Percentiles rank a stretch among this genome's conserved stretches.
Evolutionary conservation across 2,329 filamentous ascomycete species (phyloP).

Genomic region (Trichoderma cornu-damae): DNA sequence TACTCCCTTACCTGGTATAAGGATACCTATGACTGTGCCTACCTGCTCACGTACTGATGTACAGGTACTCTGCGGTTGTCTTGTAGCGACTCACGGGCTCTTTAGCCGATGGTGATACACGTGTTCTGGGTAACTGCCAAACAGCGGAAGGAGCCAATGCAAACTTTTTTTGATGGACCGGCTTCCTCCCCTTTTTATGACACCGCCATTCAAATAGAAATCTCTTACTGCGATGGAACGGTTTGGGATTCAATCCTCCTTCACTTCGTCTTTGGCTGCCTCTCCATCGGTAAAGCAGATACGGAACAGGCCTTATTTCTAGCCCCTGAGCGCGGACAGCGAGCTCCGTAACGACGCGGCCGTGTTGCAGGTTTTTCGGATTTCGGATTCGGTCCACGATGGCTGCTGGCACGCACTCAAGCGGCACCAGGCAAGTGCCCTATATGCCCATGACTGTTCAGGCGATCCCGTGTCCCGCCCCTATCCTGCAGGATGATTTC

Average conservation of each 20-base stretch:
- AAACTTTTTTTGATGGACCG: neutral
- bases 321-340: neutral
- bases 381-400: constrained; percentile 10
- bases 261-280: neutral
- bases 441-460: constrained; percentile 26
- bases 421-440: constrained; percentile 20
- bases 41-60: no score
- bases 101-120: constrained; percentile 6
- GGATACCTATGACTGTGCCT: no score
- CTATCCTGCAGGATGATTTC: constrained; percentile 24
- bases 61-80: neutral
- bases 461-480: constrained; percentile 22
- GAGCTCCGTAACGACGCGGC: neutral
- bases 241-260: neutral
- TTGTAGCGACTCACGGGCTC: neutral
- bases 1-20: no score
- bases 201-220: neutral
- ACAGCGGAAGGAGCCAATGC: constrained; percentile 13
- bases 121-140: neutral
- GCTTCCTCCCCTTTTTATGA: neutral
- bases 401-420: constrained; percentile 16
- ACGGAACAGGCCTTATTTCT: neutral
- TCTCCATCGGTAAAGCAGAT: neutral
- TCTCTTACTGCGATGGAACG: neutral
- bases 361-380: no score